A percentile compares a stretch with the other conserved stretches of the same genome.
These are phyloP conservation scores for Polyporus tsugae DNA, from an alignment of 1,284 basidiomycete genomes.

Conservation along the genomic window DNA sequence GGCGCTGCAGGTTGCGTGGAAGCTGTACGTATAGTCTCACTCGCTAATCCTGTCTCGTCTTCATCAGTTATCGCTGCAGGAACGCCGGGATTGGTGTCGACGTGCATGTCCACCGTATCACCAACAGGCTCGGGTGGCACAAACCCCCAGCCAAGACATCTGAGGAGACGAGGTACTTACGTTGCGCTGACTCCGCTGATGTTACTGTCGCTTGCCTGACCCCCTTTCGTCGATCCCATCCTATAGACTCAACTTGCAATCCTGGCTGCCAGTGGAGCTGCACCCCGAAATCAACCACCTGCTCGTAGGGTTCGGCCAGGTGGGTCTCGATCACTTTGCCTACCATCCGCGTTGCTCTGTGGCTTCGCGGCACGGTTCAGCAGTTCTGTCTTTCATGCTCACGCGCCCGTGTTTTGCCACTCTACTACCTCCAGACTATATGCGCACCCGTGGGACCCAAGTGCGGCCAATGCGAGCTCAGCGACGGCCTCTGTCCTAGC, in stretches of 20 bases:
- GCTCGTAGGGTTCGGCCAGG: slow-evolving; percentile 95
- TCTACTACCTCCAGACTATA: slow-evolving; percentile 62
- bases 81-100: slow-evolving; percentile 98
- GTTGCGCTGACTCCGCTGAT: slow-evolving; percentile 4
- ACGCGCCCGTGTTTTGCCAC: background rate
- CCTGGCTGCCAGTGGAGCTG: slow-evolving; percentile 86
- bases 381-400: background rate
- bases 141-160: slow-evolving; percentile 83
- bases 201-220: background rate
- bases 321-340: slow-evolving; percentile 40
- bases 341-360: background rate
- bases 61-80: slow-evolving; percentile 46
- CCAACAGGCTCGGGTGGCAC: slow-evolving; percentile 94
- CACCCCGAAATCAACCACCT: slow-evolving; percentile 88
- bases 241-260: slow-evolving; percentile 83
- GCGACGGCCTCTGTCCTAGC: slow-evolving; percentile 66
- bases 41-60: background rate
- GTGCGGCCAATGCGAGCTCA: slow-evolving; percentile 81
- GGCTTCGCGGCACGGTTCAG: background rate
- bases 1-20: slow-evolving; percentile 86
- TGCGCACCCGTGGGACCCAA: slow-evolving; percentile 86
- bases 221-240: slow-evolving; percentile 7
- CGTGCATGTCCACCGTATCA: slow-evolving; percentile 95
- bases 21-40: slow-evolving; percentile 59
- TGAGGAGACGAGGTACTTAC: slow-evolving; percentile 87